Percentiles rank a stretch among this genome's conserved stretches.
Evolutionary conservation across 192 early-diverging fungal genomes (phyloP).

Genomic region (Umbelopsis isabellina): DNA sequence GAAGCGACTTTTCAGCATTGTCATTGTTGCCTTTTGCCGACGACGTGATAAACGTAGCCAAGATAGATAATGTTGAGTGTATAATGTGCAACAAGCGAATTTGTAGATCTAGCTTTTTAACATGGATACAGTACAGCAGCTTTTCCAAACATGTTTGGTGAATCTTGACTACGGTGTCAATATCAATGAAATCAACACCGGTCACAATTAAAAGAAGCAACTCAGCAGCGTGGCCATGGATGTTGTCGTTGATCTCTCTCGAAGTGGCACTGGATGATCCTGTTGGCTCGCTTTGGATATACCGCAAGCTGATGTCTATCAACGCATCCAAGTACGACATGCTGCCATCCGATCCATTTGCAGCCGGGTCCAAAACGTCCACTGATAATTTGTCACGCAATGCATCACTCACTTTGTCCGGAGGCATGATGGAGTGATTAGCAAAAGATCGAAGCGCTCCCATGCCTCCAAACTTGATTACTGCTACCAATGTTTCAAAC

Average conservation of each 20-base stretch:
- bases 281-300: conserved; percentile 38
- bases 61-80: conserved; percentile 52
- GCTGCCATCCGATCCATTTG: background rate
- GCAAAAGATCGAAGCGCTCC: conserved; percentile 43
- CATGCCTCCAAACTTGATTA: conserved; percentile 59
- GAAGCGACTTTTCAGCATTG: conserved; percentile 14
- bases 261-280: conserved; percentile 29
- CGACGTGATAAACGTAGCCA: conserved; percentile 24
- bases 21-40: background rate
- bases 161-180: conserved; percentile 48
- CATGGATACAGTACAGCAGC: conserved; percentile 60
- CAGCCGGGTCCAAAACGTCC: background rate
- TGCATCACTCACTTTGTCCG: background rate
- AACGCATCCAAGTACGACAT: conserved; percentile 16
- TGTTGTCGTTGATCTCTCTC: conserved; percentile 34
- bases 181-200: conserved; percentile 56
- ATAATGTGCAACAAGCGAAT: conserved; percentile 60
- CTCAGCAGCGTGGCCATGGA: conserved; percentile 62
- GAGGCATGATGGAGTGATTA: background rate
- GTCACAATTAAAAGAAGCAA: conserved; percentile 61
- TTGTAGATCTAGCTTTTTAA: conserved; percentile 57
- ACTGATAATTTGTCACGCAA: background rate
- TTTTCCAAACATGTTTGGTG: conserved; percentile 57
- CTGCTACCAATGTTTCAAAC: conserved; percentile 53
- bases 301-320: conserved; percentile 18